Evolutionary conservation across 306 rosid genomes (phyloP).

Genomic region (Vicia villosa): DNA sequence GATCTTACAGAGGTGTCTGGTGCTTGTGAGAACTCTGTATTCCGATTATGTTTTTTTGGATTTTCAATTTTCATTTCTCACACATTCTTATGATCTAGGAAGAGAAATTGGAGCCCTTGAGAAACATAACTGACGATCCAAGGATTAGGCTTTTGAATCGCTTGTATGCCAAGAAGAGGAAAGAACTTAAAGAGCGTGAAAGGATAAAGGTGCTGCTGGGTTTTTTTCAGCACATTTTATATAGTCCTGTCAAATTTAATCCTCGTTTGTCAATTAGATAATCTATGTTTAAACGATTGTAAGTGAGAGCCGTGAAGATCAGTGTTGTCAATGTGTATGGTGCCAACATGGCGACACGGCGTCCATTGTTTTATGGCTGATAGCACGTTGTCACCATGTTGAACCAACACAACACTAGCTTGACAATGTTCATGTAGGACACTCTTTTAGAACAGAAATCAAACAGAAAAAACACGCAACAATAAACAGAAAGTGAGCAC

Average conservation of each 20-base stretch:
- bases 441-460: not conserved
- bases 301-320: slow-evolving; percentile 51
- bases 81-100: slow-evolving; percentile 59
- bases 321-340: slow-evolving; percentile 23
- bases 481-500: not conserved
- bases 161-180: slow-evolving; percentile 94
- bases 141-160: slow-evolving; percentile 96
- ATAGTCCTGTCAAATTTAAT: slow-evolving; percentile 12
- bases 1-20: slow-evolving; percentile 97
- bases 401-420: not conserved
- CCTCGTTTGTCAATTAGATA: slow-evolving; percentile 16
- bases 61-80: slow-evolving; percentile 48
- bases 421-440: not conserved
- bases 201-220: slow-evolving; percentile 75
- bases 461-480: not conserved
- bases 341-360: not conserved
- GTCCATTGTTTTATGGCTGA: slow-evolving; percentile 7
- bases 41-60: slow-evolving; percentile 40
- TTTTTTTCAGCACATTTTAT: slow-evolving; percentile 33
- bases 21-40: slow-evolving; percentile 51
- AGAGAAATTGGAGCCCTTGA: slow-evolving; percentile 93
- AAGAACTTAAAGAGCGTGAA: slow-evolving; percentile 88
- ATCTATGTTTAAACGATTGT: slow-evolving; percentile 33
- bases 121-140: slow-evolving; percentile 90
- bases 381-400: slow-evolving; percentile 4